These are phyloP conservation scores for Psidium friedrichsthalianum DNA, from an alignment of 345 rosid genomes.

Conservation along the genomic window DNA sequence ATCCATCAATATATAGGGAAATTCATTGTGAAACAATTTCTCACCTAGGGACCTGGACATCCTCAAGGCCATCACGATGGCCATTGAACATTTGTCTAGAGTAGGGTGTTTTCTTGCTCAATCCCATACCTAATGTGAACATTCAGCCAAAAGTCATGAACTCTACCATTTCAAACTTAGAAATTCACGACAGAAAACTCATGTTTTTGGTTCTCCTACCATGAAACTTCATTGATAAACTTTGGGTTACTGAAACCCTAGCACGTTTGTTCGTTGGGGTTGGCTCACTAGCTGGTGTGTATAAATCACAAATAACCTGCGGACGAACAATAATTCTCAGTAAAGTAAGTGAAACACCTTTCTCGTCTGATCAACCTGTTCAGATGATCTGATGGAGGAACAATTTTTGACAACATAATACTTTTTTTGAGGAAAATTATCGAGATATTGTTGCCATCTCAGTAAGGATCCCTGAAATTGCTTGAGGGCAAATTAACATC, in stretches of 20 bases:
- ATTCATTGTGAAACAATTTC: not conserved
- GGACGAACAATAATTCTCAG: not conserved
- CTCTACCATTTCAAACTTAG: not conserved
- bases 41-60: conserved; percentile 91
- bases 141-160: not conserved
- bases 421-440: conserved; percentile 21
- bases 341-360: not conserved
- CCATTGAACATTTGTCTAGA: conserved; percentile 69
- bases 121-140: conserved; percentile 46
- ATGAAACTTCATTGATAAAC: conserved; percentile 62
- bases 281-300: conserved; percentile 79
- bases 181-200: not conserved
- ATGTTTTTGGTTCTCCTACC: conserved; percentile 21
- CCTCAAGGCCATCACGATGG: conserved; percentile 99
- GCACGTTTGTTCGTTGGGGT: conserved; percentile 85
- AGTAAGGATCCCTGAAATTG: conserved; percentile 92
- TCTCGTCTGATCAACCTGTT: not conserved
- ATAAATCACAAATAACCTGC: conserved; percentile 74
- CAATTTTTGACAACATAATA: not conserved
- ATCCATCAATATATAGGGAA: not conserved
- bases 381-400: rapidly evolving
- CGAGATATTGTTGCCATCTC: conserved; percentile 87
- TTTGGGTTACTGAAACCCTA: conserved; percentile 51
- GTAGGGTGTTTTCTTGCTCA: conserved; percentile 93
- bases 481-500: conserved; percentile 37